A percentile compares a stretch with the other conserved stretches of the same genome.
Evolutionary conservation across 306 rosid genomes (phyloP).

Genomic region (Rubus idaeus): DNA sequence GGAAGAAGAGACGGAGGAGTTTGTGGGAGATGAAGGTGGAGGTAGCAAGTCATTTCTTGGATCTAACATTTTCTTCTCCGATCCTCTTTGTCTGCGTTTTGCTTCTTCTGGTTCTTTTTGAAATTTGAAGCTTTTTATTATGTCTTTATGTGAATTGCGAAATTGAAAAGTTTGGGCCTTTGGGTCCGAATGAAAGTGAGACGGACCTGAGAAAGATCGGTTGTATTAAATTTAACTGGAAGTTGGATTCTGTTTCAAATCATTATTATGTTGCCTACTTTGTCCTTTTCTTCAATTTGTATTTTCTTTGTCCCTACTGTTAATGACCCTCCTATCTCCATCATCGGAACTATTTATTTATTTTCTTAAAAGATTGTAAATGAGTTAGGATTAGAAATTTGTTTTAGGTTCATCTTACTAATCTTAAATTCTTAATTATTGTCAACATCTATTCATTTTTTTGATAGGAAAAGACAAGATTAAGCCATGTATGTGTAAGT

Average conservation of each 20-base stretch:
- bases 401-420: no score
- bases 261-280: not conserved
- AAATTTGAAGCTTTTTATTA: slow-evolving; percentile 15
- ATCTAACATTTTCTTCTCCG: slow-evolving; percentile 62
- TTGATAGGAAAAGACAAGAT: no score
- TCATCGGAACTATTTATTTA: not conserved
- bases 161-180: not conserved
- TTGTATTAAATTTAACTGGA: not conserved
- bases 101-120: not conserved
- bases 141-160: not conserved
- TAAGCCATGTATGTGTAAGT: no score
- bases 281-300: not conserved
- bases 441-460: no score
- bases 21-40: slow-evolving; percentile 83
- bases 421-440: no score
- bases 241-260: slow-evolving; percentile 10
- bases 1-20: slow-evolving; percentile 92
- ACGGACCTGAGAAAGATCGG: not conserved
- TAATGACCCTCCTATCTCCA: not conserved
- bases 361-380: not conserved
- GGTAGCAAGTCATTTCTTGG: slow-evolving; percentile 77
- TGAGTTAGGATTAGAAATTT: no score
- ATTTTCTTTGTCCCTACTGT: not conserved
- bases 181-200: not conserved
- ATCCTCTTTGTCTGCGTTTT: not conserved